These are phyloP conservation scores for Prinsepia uniflora DNA, from an alignment of 306 rosid species.

Conservation along the genomic window DNA sequence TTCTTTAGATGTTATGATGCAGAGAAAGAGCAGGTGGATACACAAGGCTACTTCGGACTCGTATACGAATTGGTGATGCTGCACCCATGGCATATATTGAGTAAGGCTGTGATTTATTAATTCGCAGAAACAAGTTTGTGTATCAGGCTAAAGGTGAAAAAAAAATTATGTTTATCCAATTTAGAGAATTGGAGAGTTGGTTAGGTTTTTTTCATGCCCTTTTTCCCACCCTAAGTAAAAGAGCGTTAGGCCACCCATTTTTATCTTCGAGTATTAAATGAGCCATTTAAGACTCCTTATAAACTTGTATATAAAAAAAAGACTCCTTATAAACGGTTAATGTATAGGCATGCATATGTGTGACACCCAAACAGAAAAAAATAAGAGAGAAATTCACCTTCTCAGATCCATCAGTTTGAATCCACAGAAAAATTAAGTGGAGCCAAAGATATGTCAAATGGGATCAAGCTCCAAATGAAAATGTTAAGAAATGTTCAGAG, in stretches of 20 bases:
- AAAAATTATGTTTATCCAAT: not conserved
- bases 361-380: not conserved
- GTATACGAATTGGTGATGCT: conserved; percentile 92
- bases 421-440: not conserved
- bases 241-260: not conserved
- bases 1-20: conserved; percentile 28
- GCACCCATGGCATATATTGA: conserved; percentile 98
- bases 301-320: too few relatives aligned
- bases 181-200: not conserved
- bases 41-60: conserved; percentile 87
- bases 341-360: not conserved
- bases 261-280: not conserved
- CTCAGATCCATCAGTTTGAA: not conserved
- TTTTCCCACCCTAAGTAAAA: not conserved
- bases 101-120: conserved; percentile 39
- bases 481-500: not conserved
- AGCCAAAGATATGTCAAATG: conserved; percentile 2
- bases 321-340: too few relatives aligned
- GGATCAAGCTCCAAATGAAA: not conserved
- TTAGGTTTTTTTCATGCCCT: not conserved
- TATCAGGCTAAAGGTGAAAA: not conserved
- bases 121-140: not conserved
- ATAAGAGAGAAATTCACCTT: not conserved
- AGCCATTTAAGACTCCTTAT: not conserved
- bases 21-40: conserved; percentile 95